Evolutionary conservation across 345 rosid genomes (phyloP), one percentile per base, ranked within the genome.

Genomic region (Tarenaya hassleriana): DNA sequence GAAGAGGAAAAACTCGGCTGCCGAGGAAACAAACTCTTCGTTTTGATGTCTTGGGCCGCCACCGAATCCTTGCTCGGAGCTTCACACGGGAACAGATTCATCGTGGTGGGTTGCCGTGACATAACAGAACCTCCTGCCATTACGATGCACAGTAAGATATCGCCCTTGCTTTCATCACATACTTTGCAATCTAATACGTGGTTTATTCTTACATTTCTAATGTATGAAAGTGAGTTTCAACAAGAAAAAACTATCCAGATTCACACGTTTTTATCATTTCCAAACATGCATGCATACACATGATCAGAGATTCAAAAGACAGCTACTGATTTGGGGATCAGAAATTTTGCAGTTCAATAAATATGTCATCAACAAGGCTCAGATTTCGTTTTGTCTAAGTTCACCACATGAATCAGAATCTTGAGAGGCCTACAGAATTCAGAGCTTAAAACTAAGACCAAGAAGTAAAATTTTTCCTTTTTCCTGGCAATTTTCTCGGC

Each of bases 31-130:
- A 82, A 60, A 14, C 71, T 77, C 87, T 75, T 77, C 10, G 94
- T 65, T 64, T 72, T 70, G 41, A 55, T 21, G 58, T 55, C 72
- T 27, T 51, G 51, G 41, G 62, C 18, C 4, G 34, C 56, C 50
- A 35, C 38, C 47, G 58, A 18, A 37, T 57, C 69, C 34, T 50
- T 10, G 55, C 40, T 66, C 0, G 70, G 24, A 53, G 70, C 61
- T 54, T 66, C 71, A 29, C 71, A 66, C 1, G 90, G 96, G 55
- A 84, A 88, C n/a, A 82, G 61, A 64, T 75, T 82, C 88, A 82
- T 68, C 1, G 88, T 79, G 13, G 78, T 57, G 0, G 73, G 42
- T 1, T 66, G 55, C 58, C 63, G 65, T 15, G 66, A 47, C 18
- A 5, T 27, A n/a, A 41, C 61, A 3, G 40, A 32, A 41, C 7